Percentiles rank a stretch among this genome's conserved stretches.
Evolutionary conservation across 2,329 filamentous ascomycete species (phyloP).

Genomic region (Neonectria hederae): DNA sequence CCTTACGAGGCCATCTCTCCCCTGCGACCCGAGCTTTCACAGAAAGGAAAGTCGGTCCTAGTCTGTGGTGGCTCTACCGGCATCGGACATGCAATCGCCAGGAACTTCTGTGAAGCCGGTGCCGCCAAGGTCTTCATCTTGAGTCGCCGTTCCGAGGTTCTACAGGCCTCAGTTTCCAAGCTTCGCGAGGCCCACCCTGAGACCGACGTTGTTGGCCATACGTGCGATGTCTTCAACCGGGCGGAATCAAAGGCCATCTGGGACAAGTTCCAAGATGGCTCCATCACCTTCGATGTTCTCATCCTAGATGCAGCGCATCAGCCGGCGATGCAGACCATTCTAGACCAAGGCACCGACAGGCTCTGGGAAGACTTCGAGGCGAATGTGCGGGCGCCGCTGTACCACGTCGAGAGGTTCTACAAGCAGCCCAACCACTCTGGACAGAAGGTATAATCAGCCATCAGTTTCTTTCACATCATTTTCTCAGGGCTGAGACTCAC

Average conservation of each 20-base stretch:
- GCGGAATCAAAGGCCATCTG: conserved; percentile 16
- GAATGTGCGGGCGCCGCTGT: conserved; percentile 30
- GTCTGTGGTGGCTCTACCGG: conserved; percentile 74
- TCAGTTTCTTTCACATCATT: not conserved
- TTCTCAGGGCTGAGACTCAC: fast-evolving
- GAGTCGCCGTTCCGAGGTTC: conserved; percentile 36
- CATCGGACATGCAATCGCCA: conserved; percentile 72
- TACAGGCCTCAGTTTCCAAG: conserved; percentile 10
- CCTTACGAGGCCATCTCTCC: conserved; percentile 52
- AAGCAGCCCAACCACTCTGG: conserved; percentile 26
- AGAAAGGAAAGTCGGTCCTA: conserved; percentile 63
- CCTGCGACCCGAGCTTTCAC: conserved; percentile 49
- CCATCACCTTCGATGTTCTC: conserved; percentile 21
- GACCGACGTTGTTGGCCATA: conserved; percentile 8
- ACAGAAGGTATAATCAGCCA: conserved; percentile 19
- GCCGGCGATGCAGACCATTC: conserved; percentile 21
- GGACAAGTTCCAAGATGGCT: conserved; percentile 16
- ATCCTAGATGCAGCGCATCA: conserved; percentile 25
- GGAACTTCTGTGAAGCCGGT: conserved; percentile 59
- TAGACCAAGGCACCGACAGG: conserved; percentile 34
- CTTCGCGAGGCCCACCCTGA: conserved; percentile 18
- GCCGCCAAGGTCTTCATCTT: conserved; percentile 51
- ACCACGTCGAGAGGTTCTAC: conserved; percentile 30
- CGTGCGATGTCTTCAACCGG: conserved; percentile 17
- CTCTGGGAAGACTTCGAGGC: conserved; percentile 38